These are phyloP conservation scores for Penicillium lagena DNA, from an alignment of 495 filamentous ascomycete species.

Conservation along the genomic window DNA sequence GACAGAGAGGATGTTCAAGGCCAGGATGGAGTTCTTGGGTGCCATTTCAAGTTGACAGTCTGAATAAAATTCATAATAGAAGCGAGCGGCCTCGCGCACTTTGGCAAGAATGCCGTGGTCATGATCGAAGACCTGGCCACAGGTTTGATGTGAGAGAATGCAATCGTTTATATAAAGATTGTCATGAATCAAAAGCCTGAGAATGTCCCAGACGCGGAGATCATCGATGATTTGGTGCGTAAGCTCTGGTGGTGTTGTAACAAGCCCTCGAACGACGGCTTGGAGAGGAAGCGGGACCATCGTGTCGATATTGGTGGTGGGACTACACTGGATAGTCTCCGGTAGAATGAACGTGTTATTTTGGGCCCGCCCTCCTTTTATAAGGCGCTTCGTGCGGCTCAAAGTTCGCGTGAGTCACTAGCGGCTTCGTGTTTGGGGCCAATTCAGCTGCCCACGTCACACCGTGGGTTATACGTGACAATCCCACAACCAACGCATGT, in stretches of 20 bases:
- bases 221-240: slow-evolving; percentile 12
- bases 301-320: background rate
- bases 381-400: no score
- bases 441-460: no score
- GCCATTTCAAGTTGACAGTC: background rate
- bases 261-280: background rate
- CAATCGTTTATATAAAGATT: background rate
- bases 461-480: no score
- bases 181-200: slow-evolving; percentile 7
- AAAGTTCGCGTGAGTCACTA: no score
- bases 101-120: background rate
- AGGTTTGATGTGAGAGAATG: slow-evolving; percentile 6
- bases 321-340: no score
- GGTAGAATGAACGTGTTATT: no score
- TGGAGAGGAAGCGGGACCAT: background rate
- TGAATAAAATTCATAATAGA: background rate
- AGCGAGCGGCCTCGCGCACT: background rate
- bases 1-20: background rate
- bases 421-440: no score
- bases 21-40: background rate
- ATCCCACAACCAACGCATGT: no score
- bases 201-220: slow-evolving; percentile 14
- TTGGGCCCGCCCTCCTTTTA: no score
- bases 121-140: background rate
- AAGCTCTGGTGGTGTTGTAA: slow-evolving; percentile 6